These are phyloP conservation scores for Pseudocercospora vitis DNA, from an alignment of 2,329 filamentous ascomycete genomes.

Conservation along the genomic window DNA sequence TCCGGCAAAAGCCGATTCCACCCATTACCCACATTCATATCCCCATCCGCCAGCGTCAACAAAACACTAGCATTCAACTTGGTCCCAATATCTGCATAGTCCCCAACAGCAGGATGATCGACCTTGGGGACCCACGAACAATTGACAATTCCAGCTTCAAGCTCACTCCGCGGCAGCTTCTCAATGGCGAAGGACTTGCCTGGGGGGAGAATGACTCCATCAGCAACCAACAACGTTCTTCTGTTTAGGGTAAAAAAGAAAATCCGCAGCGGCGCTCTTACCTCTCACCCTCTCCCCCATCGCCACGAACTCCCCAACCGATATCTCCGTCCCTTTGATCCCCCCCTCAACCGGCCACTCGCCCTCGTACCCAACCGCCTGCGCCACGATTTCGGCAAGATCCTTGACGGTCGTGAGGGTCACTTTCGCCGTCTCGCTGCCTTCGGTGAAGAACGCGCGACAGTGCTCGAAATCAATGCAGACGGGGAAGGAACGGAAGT, in stretches of 20 bases:
- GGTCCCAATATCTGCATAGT: constrained; percentile 25
- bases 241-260: background rate
- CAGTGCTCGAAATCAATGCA: constrained; percentile 44
- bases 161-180: constrained; percentile 49
- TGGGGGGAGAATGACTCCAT: constrained; percentile 29
- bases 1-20: constrained; percentile 49
- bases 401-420: constrained; percentile 50
- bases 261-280: constrained; percentile 2
- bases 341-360: constrained; percentile 48
- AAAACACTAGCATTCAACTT: constrained; percentile 35
- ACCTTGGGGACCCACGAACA: constrained; percentile 43
- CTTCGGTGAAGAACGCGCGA: constrained; percentile 47
- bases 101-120: constrained; percentile 29
- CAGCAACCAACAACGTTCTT: constrained; percentile 25
- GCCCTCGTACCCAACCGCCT: constrained; percentile 48
- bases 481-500: constrained; percentile 45
- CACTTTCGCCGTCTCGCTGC: constrained; percentile 43
- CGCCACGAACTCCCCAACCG: constrained; percentile 36
- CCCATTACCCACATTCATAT: constrained; percentile 48
- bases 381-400: constrained; percentile 43
- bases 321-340: constrained; percentile 43
- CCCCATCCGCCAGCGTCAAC: constrained; percentile 33
- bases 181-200: constrained; percentile 46
- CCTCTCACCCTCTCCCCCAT: constrained; percentile 18
- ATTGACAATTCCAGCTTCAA: constrained; percentile 45